Base-by-base conservation (phyloP, 257 asterid species). In the Cordia subcordata region DNA sequence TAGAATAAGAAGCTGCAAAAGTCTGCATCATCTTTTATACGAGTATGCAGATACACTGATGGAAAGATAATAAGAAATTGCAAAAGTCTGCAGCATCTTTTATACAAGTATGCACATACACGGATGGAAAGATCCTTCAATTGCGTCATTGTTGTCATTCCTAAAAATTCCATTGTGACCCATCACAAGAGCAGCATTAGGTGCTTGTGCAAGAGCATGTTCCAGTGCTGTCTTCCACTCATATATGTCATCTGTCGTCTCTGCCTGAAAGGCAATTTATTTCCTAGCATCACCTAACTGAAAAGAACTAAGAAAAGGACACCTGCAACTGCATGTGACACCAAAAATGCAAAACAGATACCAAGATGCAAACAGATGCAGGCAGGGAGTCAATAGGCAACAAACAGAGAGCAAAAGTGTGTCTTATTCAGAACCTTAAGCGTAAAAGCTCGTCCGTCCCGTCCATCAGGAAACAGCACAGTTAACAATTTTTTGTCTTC, bases 191-290 rank as follows among this genome's bases (percentile, higher is more conserved):
- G 92, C 96, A 74, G 89, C 95, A 81, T 77, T 86, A 55, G 95
- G 96, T 58, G 95, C 95, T 78, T 86, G 96, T 33, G 84, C 83
- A 75, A 89, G 95, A 74, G 96, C 96, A 62, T 77, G 80, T 63
- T 89, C 96, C 53, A 89, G 95, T 57, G 91, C 95, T 37, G 87
- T 82, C 82, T 89, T 89, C 96, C 96, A 89, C 81, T 84, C 95
- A 57, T 73, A 86, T 77, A 89, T 81, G 78, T 89, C 95, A 75
- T 86, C 96, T 50, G 82, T 80, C 39, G 95, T 80, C 85, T 89
- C 95, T 21, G 96, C 89, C 96, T 89, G 75, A 75, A 69, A 69
- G 59, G 50, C 23, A 16, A 18, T 51, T 62, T 40, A 61, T 67
- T 55, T 42, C 42, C 58, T 10, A 42, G 40, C 23, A 53, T 55